phyloP scores from a whole-genome alignment of 257 asterid species.

The Oldenlandia corymbosa region DNA sequence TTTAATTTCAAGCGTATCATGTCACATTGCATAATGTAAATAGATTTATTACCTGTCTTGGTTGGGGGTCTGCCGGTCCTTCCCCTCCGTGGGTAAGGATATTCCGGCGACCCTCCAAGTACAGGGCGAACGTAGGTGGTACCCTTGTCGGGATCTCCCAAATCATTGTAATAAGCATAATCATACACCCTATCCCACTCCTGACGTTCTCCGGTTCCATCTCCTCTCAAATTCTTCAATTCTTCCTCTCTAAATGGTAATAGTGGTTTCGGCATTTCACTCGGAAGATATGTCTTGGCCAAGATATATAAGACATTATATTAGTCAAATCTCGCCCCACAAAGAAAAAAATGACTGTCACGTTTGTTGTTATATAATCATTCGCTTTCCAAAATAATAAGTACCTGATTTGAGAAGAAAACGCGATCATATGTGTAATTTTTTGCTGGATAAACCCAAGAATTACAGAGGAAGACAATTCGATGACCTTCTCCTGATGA shows the following conservation, averaged over 20 bases:
- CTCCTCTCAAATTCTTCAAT: constrained; percentile 25
- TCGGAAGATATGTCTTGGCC: constrained; percentile 26
- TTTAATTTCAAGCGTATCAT: background rate
- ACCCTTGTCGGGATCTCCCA: constrained; percentile 30
- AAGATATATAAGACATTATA: background rate
- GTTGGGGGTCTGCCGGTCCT: constrained; percentile 59
- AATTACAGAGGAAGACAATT: constrained; percentile 27
- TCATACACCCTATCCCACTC: constrained; percentile 41
- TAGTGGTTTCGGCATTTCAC: constrained; percentile 29
- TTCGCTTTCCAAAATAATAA: too few species aligned
- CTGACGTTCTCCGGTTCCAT: constrained; percentile 27
- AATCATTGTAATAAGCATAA: constrained; percentile 32
- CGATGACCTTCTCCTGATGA: constrained; percentile 20
- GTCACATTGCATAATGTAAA: too few species aligned
- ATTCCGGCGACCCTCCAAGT: constrained; percentile 29
- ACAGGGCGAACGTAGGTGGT: constrained; percentile 20
- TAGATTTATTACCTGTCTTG: background rate
- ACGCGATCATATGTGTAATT: constrained; percentile 27
- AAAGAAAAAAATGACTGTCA: background rate
- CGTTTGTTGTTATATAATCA: too few species aligned
- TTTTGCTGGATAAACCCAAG: constrained; percentile 34
- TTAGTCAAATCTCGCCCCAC: background rate
- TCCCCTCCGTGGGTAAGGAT: constrained; percentile 55
- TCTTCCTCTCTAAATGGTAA: constrained; percentile 25
- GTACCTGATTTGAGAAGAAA: constrained; percentile 39